Evolutionary conservation across 768 basidiomycete genomes (phyloP).

Genomic region (Sutorius australiensis): DNA sequence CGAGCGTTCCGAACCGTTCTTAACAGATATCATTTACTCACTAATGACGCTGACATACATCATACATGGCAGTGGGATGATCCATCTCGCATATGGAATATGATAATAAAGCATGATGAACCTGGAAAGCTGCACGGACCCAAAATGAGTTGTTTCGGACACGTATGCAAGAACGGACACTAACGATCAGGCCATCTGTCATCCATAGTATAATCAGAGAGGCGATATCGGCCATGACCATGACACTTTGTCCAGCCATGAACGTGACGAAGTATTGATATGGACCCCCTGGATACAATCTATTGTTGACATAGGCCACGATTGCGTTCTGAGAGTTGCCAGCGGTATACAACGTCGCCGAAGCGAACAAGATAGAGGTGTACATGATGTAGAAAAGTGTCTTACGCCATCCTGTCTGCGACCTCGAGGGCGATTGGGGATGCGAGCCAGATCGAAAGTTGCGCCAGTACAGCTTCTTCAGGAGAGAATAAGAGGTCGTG

Average conservation of each 20-base stretch:
- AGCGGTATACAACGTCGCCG: constrained; percentile 27
- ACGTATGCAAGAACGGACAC: background rate
- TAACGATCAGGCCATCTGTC: constrained; percentile 29
- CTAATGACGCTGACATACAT: constrained; percentile 25
- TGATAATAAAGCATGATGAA: constrained; percentile 24
- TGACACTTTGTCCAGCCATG: constrained; percentile 23
- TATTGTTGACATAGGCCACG: constrained; percentile 29
- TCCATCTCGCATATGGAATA: constrained; percentile 19
- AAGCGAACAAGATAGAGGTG: constrained; percentile 25
- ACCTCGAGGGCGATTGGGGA: constrained; percentile 2
- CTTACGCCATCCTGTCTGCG: constrained; percentile 10
- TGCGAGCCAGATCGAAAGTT: constrained; percentile 2
- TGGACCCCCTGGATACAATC: constrained; percentile 26
- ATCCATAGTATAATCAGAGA: constrained; percentile 29
- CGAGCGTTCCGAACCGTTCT: background rate
- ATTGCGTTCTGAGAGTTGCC: constrained; percentile 28
- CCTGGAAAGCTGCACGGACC: constrained; percentile 15
- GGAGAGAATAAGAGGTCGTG: constrained; percentile 13
- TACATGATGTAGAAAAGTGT: constrained; percentile 28
- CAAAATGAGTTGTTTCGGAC: background rate
- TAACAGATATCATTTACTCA: constrained; percentile 3
- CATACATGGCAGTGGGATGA: constrained; percentile 23
- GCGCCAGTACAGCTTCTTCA: constrained; percentile 19
- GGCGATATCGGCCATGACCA: constrained; percentile 23
- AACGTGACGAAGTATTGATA: constrained; percentile 20